Base-by-base conservation (phyloP, 2,329 filamentous ascomycete genomes). In the Pseudovirgaria hyperparasitica region DNA sequence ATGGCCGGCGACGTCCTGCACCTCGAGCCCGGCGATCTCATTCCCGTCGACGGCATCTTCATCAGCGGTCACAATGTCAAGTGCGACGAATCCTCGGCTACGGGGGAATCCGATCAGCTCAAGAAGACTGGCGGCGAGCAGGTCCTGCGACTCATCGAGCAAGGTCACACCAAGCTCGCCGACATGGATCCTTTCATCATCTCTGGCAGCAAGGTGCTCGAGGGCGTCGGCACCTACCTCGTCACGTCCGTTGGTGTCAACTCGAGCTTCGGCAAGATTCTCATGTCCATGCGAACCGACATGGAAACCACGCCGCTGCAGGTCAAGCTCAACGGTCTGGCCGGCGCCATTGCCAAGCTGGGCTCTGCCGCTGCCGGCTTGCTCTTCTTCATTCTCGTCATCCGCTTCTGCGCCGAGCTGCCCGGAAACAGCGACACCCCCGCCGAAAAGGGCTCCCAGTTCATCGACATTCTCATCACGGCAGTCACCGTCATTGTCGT, bases 51-150 rank as follows among this genome's bases (percentile, higher is more conserved):
- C 43, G 77, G 77, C 5, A 63, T 80, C 28, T 69, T 82, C 33
- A 73, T 82, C 33, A 60, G 65, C 8, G 73, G 74, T 2, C 68
- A 77, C 36, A 70, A 70, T 21, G 52, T 80, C 33, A 74, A 76
- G 47, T 82, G 76, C 41, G 77, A 82, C 39, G 77, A 82, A 43
- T 80, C 75, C 3, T 79, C 76, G 8, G 73, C 74, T 2, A 82
- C 77, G 9, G 77, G 77, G 37, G 77, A 82, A 52, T 81, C 76
- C 1, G 76, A 82, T 40, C 65, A 75, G 26, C 67, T 81, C 48
- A 75, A 72, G 50, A 82, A 82, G 55, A 70, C 65, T 0, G 48
- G 59, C 5, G 74, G 66, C 9, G 60, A 71, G 11, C 66, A 72
- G 33, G 72, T 72, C 19, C 72, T 66, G 55, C 55, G 64, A 20